phyloP scores from a whole-genome alignment of 768 basidiomycete species.

The Termitomyces bulborhizus region DNA sequence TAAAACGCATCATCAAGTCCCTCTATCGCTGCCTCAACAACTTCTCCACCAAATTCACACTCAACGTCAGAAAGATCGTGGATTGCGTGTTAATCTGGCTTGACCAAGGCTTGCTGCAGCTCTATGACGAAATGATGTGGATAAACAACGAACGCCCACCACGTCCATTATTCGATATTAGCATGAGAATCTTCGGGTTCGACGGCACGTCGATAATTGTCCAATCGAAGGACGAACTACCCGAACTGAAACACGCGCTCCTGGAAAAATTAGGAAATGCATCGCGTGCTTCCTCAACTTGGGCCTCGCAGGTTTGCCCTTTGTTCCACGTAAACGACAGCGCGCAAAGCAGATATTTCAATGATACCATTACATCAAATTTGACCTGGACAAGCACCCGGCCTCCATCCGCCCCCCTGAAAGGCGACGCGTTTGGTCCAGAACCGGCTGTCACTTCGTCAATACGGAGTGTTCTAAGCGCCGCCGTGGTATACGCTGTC shows the following conservation, averaged over 20 bases:
- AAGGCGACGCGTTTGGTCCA: not conserved
- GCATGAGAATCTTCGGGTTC: not conserved
- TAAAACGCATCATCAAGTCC: not conserved
- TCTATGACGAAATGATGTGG: not conserved
- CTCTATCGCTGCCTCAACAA: not conserved
- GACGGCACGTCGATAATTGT: not conserved
- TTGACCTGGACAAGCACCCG: not conserved
- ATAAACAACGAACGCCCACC: not conserved
- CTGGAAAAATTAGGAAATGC: not conserved
- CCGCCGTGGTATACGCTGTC: not conserved
- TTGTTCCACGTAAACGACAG: not conserved
- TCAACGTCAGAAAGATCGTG: not conserved
- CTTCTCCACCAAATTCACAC: not conserved
- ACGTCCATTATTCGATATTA: not conserved
- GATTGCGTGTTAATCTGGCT: not conserved
- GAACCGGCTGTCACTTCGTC: not conserved
- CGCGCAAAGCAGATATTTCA: not conserved
- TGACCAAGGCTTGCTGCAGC: not conserved
- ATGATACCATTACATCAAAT: not conserved
- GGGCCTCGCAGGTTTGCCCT: not conserved
- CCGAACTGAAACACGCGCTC: not conserved
- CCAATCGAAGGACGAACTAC: not conserved
- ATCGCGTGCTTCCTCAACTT: not conserved
- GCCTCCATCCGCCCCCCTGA: no score
- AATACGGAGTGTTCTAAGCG: not conserved